phyloP scores from a whole-genome alignment of 805 yeast species.

The Geotrichum ghanense region DNA sequence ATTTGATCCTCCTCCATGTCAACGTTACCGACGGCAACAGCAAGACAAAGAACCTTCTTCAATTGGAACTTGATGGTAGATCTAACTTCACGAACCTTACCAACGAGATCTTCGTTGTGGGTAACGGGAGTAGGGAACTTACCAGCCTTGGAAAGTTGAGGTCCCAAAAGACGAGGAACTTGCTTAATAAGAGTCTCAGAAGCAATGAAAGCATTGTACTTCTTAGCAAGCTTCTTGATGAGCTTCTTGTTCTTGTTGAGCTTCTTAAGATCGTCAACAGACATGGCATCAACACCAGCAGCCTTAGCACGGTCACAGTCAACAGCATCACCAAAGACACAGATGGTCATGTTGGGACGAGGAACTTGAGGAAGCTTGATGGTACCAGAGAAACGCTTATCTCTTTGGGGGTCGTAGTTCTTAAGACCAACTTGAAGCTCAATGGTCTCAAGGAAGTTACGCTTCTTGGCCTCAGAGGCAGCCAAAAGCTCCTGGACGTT shows the following conservation, averaged over 20 bases:
- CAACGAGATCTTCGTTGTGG: slow-evolving; percentile 95
- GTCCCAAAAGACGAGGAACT: slow-evolving; percentile 99
- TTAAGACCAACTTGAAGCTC: slow-evolving; percentile 99
- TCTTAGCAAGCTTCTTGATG: slow-evolving; percentile 99
- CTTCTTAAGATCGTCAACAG: slow-evolving; percentile 99
- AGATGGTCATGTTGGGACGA: slow-evolving; percentile 99
- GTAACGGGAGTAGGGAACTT: slow-evolving; percentile 99
- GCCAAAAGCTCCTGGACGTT: slow-evolving; percentile 86
- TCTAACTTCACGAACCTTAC: slow-evolving; percentile 93
- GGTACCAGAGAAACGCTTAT: slow-evolving; percentile 99
- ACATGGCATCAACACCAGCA: slow-evolving; percentile 98
- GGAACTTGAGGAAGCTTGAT: slow-evolving; percentile 97
- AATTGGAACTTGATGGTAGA: slow-evolving; percentile 99
- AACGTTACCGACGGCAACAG: slow-evolving; percentile 99
- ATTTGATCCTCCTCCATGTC: slow-evolving; percentile 97
- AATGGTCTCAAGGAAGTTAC: slow-evolving; percentile 99
- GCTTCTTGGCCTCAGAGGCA: slow-evolving; percentile 93
- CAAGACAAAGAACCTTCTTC: slow-evolving; percentile 98
- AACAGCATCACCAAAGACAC: slow-evolving; percentile 99
- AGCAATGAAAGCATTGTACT: slow-evolving; percentile 99
- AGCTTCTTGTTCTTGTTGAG: slow-evolving; percentile 99
- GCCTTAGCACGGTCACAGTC: slow-evolving; percentile 99
- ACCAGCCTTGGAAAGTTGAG: slow-evolving; percentile 99
- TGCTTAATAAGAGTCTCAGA: slow-evolving; percentile 98
- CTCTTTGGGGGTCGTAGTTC: slow-evolving; percentile 99